These are phyloP conservation scores for Dryadomyces sulphureus DNA, from an alignment of 2,329 filamentous ascomycete species.

Conservation along the genomic window DNA sequence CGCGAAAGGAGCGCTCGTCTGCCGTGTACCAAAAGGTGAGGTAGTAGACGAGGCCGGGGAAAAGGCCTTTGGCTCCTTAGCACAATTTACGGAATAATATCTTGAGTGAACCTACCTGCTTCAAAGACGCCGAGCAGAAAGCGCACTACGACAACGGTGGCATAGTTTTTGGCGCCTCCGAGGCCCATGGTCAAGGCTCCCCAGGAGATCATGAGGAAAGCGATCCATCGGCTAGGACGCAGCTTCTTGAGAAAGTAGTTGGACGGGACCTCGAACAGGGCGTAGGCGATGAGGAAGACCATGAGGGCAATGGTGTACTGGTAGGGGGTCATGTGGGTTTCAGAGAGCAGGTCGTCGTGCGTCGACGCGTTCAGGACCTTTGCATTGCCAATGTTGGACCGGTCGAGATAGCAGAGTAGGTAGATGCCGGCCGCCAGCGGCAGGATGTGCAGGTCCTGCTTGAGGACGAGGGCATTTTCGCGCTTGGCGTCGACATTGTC, in stretches of 20 bases:
- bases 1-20: constrained; percentile 54
- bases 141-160: constrained; percentile 48
- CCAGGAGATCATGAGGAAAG: constrained; percentile 53
- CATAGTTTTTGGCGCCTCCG: constrained; percentile 47
- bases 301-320: constrained; percentile 45
- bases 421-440: constrained; percentile 50
- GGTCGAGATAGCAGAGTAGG: constrained; percentile 52
- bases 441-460: constrained; percentile 48
- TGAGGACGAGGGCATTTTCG: constrained; percentile 31
- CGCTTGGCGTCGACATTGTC: constrained; percentile 1
- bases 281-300: constrained; percentile 46
- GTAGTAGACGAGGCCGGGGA: constrained; percentile 33
- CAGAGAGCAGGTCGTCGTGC: constrained; percentile 44
- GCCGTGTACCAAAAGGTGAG: constrained; percentile 63
- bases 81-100: background rate
- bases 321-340: constrained; percentile 44
- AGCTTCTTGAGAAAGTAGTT: constrained; percentile 51
- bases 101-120: constrained; percentile 28
- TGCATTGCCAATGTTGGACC: constrained; percentile 55
- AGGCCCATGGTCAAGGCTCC: constrained; percentile 52
- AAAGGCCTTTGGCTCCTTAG: constrained; percentile 9
- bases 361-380: constrained; percentile 48
- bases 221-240: constrained; percentile 46
- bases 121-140: constrained; percentile 49
- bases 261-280: constrained; percentile 48